A percentile compares a stretch with the other conserved stretches of the same genome.
These are phyloP conservation scores for Diplocarpon mali DNA, from an alignment of 2,329 filamentous ascomycete genomes.

Conservation along the genomic window DNA sequence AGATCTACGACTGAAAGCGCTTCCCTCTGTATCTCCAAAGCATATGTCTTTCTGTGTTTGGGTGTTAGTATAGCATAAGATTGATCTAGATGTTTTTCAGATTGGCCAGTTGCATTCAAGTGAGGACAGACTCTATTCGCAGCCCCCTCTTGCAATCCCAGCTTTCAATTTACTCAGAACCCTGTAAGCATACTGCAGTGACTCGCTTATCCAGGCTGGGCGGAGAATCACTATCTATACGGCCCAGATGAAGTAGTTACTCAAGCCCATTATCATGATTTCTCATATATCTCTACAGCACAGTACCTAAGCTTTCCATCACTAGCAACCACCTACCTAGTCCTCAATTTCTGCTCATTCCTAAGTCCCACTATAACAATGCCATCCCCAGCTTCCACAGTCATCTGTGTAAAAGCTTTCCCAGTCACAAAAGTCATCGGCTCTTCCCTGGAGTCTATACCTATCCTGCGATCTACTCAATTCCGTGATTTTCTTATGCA, in stretches of 20 bases:
- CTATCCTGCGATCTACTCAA: constrained; percentile 32
- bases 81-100: constrained; percentile 38
- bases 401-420: constrained; percentile 2
- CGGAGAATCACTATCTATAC: constrained; percentile 34
- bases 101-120: constrained; percentile 32
- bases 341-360: constrained; percentile 25
- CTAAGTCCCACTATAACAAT: too few species aligned
- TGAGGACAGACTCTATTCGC: constrained; percentile 33
- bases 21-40: constrained; percentile 30
- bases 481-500: constrained; percentile 35
- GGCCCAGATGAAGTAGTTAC: too few species aligned
- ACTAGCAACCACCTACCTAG: constrained; percentile 37
- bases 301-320: too few species aligned
- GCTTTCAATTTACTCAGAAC: constrained; percentile 32
- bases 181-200: constrained; percentile 35
- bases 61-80: constrained; percentile 34
- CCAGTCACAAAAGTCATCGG: constrained; percentile 4
- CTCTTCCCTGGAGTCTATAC: constrained; percentile 32
- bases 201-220: constrained; percentile 36
- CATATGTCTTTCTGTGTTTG: constrained; percentile 33
- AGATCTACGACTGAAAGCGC: constrained; percentile 23
- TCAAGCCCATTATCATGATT: too few species aligned
- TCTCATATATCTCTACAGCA: too few species aligned
- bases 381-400: too few species aligned
- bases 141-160: constrained; percentile 33